phyloP scores from a whole-genome alignment of 2,329 filamentous ascomycete species.

The Paecilomyces dactylethromorphus region DNA sequence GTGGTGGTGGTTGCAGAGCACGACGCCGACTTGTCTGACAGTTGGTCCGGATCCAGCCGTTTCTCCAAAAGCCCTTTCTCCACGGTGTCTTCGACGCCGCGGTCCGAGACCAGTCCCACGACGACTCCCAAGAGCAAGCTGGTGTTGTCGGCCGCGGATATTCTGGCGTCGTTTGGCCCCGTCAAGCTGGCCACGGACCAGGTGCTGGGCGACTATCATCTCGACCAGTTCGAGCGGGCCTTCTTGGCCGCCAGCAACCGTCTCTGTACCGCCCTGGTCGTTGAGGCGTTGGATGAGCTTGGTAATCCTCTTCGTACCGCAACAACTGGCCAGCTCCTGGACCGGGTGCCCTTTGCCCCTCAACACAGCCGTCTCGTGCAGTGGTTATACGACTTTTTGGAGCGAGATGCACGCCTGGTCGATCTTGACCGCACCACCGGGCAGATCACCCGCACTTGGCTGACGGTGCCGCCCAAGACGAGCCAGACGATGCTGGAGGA shows the following conservation, averaged over 20 bases:
- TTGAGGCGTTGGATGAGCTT: background rate
- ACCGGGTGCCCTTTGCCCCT: background rate
- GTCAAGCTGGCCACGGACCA: background rate
- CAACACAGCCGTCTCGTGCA: background rate
- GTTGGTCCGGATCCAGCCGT: background rate
- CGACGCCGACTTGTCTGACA: background rate
- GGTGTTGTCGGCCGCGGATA: background rate
- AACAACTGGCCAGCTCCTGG: background rate
- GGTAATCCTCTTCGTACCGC: background rate
- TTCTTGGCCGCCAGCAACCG: background rate
- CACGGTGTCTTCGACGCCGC: background rate
- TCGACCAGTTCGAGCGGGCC: background rate
- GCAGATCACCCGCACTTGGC: background rate
- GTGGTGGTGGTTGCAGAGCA: background rate
- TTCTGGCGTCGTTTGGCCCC: background rate
- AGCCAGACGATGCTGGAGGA: background rate
- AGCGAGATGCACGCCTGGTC: background rate
- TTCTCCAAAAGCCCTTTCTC: background rate
- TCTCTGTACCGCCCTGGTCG: background rate
- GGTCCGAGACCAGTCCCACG: background rate
- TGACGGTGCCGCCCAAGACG: background rate
- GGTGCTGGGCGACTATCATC: background rate
- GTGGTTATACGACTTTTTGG: background rate
- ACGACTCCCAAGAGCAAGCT: background rate
- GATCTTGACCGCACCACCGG: background rate